These are phyloP conservation scores for Pilasporangium apinafurcum DNA, from an alignment of 352 stramenopile genomes.

Conservation along the genomic window DNA sequence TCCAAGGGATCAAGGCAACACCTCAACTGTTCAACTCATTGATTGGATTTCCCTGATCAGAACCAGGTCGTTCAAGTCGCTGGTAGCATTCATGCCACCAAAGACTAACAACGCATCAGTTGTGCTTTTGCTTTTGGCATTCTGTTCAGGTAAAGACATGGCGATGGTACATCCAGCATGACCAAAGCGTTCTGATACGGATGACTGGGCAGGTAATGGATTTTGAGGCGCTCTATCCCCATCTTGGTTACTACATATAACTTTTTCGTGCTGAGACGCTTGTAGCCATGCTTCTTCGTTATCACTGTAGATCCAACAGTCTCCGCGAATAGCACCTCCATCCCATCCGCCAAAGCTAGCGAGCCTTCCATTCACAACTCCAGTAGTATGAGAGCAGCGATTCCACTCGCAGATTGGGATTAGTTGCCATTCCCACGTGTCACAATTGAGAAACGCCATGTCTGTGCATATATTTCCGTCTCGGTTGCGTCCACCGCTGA, in stretches of 20 bases:
- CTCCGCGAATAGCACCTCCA: slow-evolving; percentile 28
- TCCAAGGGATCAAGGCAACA: not conserved
- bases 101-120: slow-evolving; percentile 41
- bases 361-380: slow-evolving; percentile 13
- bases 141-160: not conserved
- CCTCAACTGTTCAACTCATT: too few relatives aligned
- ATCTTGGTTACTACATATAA: too few relatives aligned
- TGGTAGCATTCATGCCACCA: slow-evolving; percentile 46
- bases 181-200: slow-evolving; percentile 25
- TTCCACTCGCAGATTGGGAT: slow-evolving; percentile 51
- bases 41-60: slow-evolving; percentile 6
- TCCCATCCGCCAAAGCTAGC: slow-evolving; percentile 56
- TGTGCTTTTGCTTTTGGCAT: not conserved
- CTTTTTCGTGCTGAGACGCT: slow-evolving; percentile 1
- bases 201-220: not conserved
- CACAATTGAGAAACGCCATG: slow-evolving; percentile 35
- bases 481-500: slow-evolving; percentile 39
- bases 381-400: slow-evolving; percentile 36
- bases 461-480: slow-evolving; percentile 52
- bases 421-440: slow-evolving; percentile 39
- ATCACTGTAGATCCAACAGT: slow-evolving; percentile 44
- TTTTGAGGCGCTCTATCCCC: too few relatives aligned
- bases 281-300: slow-evolving; percentile 35
- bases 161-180: slow-evolving; percentile 12
- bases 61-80: slow-evolving; percentile 31